Conservation (phyloP, 257 asterid species). For the Solanum microdontum region DNA sequence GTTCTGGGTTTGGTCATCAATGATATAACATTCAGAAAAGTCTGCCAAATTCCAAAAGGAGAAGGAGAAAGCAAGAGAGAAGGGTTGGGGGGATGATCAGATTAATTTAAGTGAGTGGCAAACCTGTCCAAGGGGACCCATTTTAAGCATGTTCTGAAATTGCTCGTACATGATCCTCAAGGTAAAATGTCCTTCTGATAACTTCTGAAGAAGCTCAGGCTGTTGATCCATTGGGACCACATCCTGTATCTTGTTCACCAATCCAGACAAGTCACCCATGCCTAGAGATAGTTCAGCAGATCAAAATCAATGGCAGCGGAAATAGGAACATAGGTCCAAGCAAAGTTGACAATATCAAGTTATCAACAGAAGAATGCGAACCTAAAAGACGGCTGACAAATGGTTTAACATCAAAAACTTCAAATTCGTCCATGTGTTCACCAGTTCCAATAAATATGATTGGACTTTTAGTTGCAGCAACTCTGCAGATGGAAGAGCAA, state of each 20-base stretch:
- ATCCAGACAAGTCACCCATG: slow-evolving; percentile 98
- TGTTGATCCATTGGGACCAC: slow-evolving; percentile 98
- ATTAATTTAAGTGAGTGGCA: not conserved
- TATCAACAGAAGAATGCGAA: slow-evolving; percentile 10
- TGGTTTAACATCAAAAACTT: slow-evolving; percentile 92
- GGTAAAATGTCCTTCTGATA: slow-evolving; percentile 85
- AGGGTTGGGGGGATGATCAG: not conserved
- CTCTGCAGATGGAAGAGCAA: slow-evolving; percentile 38
- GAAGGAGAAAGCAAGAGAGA: not conserved
- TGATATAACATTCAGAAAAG: not conserved
- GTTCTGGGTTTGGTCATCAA: not conserved
- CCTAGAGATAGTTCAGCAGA: slow-evolving; percentile 27
- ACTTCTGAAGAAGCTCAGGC: slow-evolving; percentile 98
- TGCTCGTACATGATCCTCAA: slow-evolving; percentile 92
- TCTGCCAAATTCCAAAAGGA: not conserved
- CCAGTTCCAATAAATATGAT: slow-evolving; percentile 91
- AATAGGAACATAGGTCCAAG: not conserved
- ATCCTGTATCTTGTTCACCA: slow-evolving; percentile 94
- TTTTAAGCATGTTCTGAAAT: slow-evolving; percentile 74
- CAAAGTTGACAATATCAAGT: not conserved
- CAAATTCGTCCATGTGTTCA: slow-evolving; percentile 98
- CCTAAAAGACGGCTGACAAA: slow-evolving; percentile 98
- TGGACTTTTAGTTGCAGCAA: slow-evolving; percentile 97
- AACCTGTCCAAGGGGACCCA: slow-evolving; percentile 98
- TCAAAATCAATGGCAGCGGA: not conserved